phyloP scores from a whole-genome alignment of 1,284 basidiomycete genomes.

The Thelephora terrestris region DNA sequence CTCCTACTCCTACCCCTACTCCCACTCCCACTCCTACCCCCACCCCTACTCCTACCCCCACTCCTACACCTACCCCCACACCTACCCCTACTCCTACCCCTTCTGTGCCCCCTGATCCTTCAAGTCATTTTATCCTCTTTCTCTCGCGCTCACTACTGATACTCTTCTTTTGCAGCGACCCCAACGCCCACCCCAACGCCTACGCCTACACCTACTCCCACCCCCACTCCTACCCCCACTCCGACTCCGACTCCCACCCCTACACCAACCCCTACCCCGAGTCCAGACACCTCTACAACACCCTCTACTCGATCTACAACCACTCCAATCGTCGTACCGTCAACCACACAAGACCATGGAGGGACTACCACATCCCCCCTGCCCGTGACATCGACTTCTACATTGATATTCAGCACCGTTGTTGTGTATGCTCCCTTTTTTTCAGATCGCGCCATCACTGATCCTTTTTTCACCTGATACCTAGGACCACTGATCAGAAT shows the following conservation, averaged over 20 bases:
- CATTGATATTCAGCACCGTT: slow-evolving; percentile 10
- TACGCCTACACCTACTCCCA: background rate
- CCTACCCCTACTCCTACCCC: slow-evolving; percentile 2
- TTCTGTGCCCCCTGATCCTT: background rate
- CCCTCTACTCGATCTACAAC: background rate
- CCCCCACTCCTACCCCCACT: background rate
- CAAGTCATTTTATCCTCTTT: background rate
- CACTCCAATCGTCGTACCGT: too few relatives aligned
- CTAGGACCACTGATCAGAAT: background rate
- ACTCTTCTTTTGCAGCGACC: background rate
- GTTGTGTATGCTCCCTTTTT: slow-evolving; percentile 10
- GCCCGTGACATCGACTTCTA: slow-evolving; percentile 1
- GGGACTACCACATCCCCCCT: background rate
- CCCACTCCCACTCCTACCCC: slow-evolving; percentile 2
- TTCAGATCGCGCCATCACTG: background rate
- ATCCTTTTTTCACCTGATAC: background rate
- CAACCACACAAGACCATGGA: slow-evolving; percentile 1
- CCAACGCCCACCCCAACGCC: slow-evolving; percentile 2
- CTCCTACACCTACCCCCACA: slow-evolving; percentile 1
- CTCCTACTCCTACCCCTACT: slow-evolving; percentile 1
- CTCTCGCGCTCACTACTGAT: background rate
- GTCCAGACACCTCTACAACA: background rate
- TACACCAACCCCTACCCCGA: slow-evolving; percentile 1
- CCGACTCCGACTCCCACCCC: slow-evolving; percentile 5
- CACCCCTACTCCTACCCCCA: slow-evolving; percentile 7